Percentiles rank a stretch among this genome's conserved stretches.
Evolutionary conservation across 768 basidiomycete species (phyloP).

Genomic region (Pholiota conissans): DNA sequence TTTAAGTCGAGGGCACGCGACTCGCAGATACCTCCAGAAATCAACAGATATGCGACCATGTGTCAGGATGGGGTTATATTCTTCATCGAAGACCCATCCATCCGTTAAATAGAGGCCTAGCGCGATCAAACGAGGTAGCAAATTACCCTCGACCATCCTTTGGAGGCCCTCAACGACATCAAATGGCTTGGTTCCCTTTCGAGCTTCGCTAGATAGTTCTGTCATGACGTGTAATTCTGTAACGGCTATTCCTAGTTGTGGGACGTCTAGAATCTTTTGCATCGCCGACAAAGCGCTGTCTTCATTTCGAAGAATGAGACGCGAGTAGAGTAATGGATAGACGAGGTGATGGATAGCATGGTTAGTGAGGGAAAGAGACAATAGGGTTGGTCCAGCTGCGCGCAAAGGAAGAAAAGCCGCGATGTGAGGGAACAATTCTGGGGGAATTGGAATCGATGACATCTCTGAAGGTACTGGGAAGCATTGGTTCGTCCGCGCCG

Average conservation of each 20-base stretch:
- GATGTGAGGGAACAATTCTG: background rate
- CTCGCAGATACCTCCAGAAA: conserved; percentile 3
- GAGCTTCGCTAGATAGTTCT: background rate
- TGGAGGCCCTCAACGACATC: background rate
- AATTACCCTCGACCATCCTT: background rate
- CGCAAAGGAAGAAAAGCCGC: background rate
- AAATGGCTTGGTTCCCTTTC: background rate
- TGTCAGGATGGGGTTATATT: background rate
- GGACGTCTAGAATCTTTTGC: conserved; percentile 1
- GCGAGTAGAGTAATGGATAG: background rate
- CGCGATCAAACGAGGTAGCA: conserved; percentile 1
- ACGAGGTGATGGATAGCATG: background rate
- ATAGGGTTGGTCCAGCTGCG: background rate
- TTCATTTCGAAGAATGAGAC: conserved; percentile 5
- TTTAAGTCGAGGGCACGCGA: conserved; percentile 1
- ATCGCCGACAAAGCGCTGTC: background rate
- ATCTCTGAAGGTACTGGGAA: too few species aligned
- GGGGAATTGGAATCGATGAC: background rate
- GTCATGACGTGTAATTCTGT: conserved; percentile 6
- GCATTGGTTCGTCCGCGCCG: too few species aligned
- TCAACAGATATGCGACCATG: background rate
- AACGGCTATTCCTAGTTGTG: background rate
- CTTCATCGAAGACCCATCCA: background rate
- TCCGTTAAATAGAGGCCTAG: background rate
- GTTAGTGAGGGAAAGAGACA: background rate